phyloP scores from a whole-genome alignment of 1,284 basidiomycete species.

The Boletus albobrunnescens region DNA sequence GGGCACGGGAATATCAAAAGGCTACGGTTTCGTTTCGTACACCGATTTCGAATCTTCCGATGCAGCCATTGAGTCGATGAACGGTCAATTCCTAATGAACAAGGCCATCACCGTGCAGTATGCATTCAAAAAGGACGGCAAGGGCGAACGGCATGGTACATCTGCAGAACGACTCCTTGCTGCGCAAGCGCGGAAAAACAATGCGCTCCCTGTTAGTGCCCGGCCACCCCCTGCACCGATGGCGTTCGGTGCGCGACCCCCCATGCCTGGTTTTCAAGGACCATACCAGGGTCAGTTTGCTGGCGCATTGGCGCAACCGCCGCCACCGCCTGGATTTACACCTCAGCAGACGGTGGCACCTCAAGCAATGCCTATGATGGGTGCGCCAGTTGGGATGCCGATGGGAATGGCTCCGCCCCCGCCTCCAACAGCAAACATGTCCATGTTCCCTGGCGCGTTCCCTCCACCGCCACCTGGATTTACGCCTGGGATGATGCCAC shows the following conservation, averaged over 20 bases:
- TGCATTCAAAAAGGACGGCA: slow-evolving; percentile 98
- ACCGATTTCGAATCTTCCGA: slow-evolving; percentile 97
- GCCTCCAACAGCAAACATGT: slow-evolving; percentile 21
- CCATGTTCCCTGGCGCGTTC: slow-evolving; percentile 35
- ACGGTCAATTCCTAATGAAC: slow-evolving; percentile 96
- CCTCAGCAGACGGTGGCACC: slow-evolving; percentile 63
- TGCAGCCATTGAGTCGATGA: slow-evolving; percentile 94
- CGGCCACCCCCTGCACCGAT: slow-evolving; percentile 67
- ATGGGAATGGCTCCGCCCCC: slow-evolving; percentile 41
- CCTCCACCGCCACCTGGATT: slow-evolving; percentile 32
- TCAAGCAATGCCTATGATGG: slow-evolving; percentile 39
- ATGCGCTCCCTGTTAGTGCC: slow-evolving; percentile 72
- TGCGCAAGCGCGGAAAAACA: slow-evolving; percentile 92
- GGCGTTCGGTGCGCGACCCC: slow-evolving; percentile 58
- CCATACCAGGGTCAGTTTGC: slow-evolving; percentile 87
- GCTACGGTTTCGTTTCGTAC: slow-evolving; percentile 95
- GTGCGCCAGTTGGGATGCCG: slow-evolving; percentile 28
- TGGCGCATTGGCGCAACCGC: slow-evolving; percentile 69
- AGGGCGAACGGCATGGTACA: slow-evolving; percentile 95
- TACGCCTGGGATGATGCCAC: slow-evolving; percentile 33
- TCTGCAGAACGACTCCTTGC: slow-evolving; percentile 92
- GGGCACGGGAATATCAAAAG: slow-evolving; percentile 81
- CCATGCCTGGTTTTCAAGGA: slow-evolving; percentile 62
- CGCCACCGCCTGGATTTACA: slow-evolving; percentile 66
- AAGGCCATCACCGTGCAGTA: slow-evolving; percentile 96